Evolutionary conservation across 2,329 filamentous ascomycete species (phyloP), one percentile per base, ranked within the genome.

Genomic region (Colletotrichum euphorbiae): DNA sequence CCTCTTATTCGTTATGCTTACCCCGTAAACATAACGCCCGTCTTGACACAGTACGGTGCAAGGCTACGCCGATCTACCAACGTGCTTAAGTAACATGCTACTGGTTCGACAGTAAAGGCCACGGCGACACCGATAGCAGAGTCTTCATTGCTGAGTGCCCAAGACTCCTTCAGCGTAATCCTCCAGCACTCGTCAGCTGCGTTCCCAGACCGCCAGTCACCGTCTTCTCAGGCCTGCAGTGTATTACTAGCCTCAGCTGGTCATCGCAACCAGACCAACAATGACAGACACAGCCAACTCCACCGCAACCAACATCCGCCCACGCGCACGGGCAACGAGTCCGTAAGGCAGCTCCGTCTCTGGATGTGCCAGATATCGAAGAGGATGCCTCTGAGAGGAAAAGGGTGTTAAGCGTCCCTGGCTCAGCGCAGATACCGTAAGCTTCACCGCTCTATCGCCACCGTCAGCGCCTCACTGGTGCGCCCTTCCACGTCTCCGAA

Each of bases 391-490:
- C 80, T 3, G 85, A 87, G 74, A 78, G 85, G 21, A 88, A 87
- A 73, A 78, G 85, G 11, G 78, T 86, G 1, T 70, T 87, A 21
- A 87, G 87, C 62, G 82, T 87, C 9, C 9, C 74, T 88, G 40
- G 85, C 85, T 1, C 85, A 87, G 69, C 79, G 85, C 51, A 78
- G 85, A 77, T 88, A 87, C 62, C 77, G 84, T 85, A 71, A 73
- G 74, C 12, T 28, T 50, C 43, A 65, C 57, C 52, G 45, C 51
- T n/a, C 54, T 43, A 21, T 21, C 9, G 57, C 6, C n/a, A 8
- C 45, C 11, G 6, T 15, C 15, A 31, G 43, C 36, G 36, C 33
- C 56, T 48, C 48, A 42, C 15, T 28, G 52, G 50, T 15, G 12
- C 40, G 19, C 11, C 24, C n/a, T 28, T 36, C 51, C 31, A 38